Percentiles rank a stretch among this genome's conserved stretches.
phyloP scores from a whole-genome alignment of 345 rosid species.

The Moricandia moricandioides region DNA sequence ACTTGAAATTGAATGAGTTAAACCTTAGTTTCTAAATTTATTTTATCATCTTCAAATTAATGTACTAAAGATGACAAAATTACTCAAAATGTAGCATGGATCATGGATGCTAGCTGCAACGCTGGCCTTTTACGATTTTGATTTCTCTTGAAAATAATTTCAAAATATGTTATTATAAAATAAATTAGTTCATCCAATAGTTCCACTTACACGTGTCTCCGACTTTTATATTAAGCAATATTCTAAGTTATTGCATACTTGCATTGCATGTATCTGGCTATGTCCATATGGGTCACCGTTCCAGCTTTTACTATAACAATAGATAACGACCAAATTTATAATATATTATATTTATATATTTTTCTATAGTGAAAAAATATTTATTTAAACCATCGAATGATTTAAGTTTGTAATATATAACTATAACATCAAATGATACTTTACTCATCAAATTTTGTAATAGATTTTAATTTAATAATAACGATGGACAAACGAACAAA shows the following conservation, averaged over 20 bases:
- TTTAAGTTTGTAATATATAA: background rate
- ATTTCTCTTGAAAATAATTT: background rate
- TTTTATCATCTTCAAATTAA: background rate
- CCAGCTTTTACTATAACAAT: slow-evolving; percentile 23
- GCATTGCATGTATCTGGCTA: slow-evolving; percentile 13
- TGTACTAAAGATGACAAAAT: background rate
- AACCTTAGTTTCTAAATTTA: background rate
- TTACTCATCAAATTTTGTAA: background rate
- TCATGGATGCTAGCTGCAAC: slow-evolving; percentile 30
- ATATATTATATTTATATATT: background rate
- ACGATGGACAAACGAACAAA: background rate
- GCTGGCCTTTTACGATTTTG: slow-evolving; percentile 29
- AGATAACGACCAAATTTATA: slow-evolving; percentile 7
- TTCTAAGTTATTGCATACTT: slow-evolving; percentile 14
- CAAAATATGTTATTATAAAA: background rate
- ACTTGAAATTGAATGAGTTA: background rate
- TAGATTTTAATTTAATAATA: background rate
- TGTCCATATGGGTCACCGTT: slow-evolving; percentile 28
- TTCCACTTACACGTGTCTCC: slow-evolving; percentile 19
- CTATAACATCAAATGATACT: background rate
- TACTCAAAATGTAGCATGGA: slow-evolving; percentile 22
- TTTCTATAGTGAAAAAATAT: background rate
- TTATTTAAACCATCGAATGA: background rate
- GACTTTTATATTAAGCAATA: background rate
- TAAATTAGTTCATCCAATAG: background rate